Percentiles rank a stretch among this genome's conserved stretches.
Evolutionary conservation across 2,329 filamentous ascomycete species (phyloP).

Genomic region (Clonostachys byssicola): DNA sequence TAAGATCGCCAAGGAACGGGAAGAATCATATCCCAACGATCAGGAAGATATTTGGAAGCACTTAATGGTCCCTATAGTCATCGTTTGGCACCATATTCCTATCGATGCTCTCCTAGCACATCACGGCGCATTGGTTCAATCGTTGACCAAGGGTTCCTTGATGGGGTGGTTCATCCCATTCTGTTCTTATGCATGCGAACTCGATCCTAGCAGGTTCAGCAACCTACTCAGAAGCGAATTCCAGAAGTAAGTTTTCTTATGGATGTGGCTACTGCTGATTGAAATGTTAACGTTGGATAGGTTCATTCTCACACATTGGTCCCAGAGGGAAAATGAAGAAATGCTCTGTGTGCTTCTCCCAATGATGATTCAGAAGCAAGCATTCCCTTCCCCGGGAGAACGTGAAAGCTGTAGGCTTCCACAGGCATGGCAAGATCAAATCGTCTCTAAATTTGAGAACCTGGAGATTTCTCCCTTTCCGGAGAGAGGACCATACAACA

Average conservation of each 20-base stretch:
- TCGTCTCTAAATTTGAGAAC: slow-evolving; percentile 64
- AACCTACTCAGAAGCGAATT: slow-evolving; percentile 77
- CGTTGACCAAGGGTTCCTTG: slow-evolving; percentile 61
- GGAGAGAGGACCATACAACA: slow-evolving; percentile 57
- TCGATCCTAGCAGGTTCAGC: slow-evolving; percentile 71
- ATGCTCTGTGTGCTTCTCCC: slow-evolving; percentile 66
- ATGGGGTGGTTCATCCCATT: slow-evolving; percentile 77
- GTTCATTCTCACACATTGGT: slow-evolving; percentile 74
- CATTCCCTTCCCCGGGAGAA: slow-evolving; percentile 47
- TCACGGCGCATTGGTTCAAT: slow-evolving; percentile 60
- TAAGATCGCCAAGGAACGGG: slow-evolving; percentile 31
- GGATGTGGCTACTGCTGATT: neutral
- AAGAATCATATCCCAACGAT: slow-evolving; percentile 25
- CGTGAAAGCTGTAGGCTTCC: slow-evolving; percentile 54
- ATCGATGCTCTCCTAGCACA: slow-evolving; percentile 74
- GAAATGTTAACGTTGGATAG: slow-evolving; percentile 32
- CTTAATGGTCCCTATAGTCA: slow-evolving; percentile 54
- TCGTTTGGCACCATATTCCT: slow-evolving; percentile 71
- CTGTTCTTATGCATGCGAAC: slow-evolving; percentile 73
- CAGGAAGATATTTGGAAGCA: slow-evolving; percentile 49
- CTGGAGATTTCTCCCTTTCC: slow-evolving; percentile 62
- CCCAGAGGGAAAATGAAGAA: slow-evolving; percentile 58
- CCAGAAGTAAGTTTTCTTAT: slow-evolving; percentile 54
- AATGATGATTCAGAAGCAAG: slow-evolving; percentile 52
- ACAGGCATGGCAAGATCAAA: slow-evolving; percentile 69